A percentile compares a stretch with the other conserved stretches of the same genome.
Conservation (phyloP, 805 yeast genomes). For the Ogataea henricii region DNA sequence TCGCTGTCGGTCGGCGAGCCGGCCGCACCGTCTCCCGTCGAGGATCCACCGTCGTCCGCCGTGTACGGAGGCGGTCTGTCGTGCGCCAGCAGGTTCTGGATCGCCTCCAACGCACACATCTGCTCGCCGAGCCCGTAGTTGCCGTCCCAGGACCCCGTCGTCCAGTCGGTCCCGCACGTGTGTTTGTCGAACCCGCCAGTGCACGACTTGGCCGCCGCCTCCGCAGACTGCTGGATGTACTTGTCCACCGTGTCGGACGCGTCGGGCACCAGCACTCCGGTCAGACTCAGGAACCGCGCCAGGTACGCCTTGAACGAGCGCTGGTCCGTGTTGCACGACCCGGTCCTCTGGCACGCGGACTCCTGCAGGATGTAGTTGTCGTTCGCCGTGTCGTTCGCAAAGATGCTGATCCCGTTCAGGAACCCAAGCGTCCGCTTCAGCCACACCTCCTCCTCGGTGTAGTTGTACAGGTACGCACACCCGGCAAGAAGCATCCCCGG, state of each 20-base stretch:
- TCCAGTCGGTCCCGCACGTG: constrained; percentile 84
- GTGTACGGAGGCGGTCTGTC: constrained; percentile 61
- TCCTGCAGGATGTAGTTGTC: constrained; percentile 61
- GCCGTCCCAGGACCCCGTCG: constrained; percentile 59
- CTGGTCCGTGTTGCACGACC: constrained; percentile 81
- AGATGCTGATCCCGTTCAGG: constrained; percentile 54
- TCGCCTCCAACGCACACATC: constrained; percentile 65
- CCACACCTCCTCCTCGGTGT: constrained; percentile 71
- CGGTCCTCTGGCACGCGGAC: constrained; percentile 73
- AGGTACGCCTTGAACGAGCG: constrained; percentile 89
- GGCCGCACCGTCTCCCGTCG: constrained; percentile 61
- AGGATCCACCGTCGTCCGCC: constrained; percentile 59
- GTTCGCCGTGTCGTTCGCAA: constrained; percentile 47
- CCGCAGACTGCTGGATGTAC: constrained; percentile 50
- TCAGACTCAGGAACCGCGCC: constrained; percentile 70
- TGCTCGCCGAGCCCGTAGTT: constrained; percentile 83
- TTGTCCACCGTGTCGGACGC: constrained; percentile 40
- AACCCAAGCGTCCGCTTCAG: constrained; percentile 55
- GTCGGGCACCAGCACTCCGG: constrained; percentile 70
- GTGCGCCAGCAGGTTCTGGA: constrained; percentile 46
- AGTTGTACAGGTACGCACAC: constrained; percentile 75
- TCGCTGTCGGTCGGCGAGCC: constrained; percentile 52
- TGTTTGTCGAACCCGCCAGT: constrained; percentile 83
- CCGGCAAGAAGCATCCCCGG: constrained; percentile 81
- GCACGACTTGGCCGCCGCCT: constrained; percentile 77